Evolutionary conservation across 352 stramenopile species (phyloP), one percentile per base, ranked within the genome.

Genomic region (Plasmopara muralis): DNA sequence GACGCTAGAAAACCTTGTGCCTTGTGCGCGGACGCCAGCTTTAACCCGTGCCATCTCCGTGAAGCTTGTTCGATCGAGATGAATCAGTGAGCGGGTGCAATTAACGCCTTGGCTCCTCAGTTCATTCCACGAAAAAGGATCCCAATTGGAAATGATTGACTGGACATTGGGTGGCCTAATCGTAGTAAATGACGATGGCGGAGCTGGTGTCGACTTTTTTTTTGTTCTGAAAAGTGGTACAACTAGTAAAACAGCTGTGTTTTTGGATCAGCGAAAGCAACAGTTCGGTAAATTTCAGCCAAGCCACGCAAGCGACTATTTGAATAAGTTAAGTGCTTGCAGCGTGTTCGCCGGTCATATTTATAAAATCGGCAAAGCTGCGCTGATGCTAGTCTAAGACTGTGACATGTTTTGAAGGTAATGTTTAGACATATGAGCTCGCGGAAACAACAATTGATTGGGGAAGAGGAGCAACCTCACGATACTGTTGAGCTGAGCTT

Each of bases 211-310:
- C 33, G 60, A 73, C 46, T 67, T 70, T 44, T 64, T 67, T 51
- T 73, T 73, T 55, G 49, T 56, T 59, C 37, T 62, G 34, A 41
- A 64, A 34, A 47, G 62, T 67, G 56, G 52, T 57, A 6, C n/a
- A 15, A 62, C 53, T 12, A 50, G 29, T 3, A 44, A 55, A 0
- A 0, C 28, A 2, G 40, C 59, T 41, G 45, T 60, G 14, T 43
- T 64, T 50, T 31, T 60, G 31, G 56, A 59, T 33, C 33, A 60
- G 50, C 18, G 44, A 16, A 64, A 59, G 31, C 37, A 33, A 35
- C 12, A 52, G 0, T 48, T 55, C n/a, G 49, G 44, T 44, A 54
- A 40, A 25, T 25, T 59, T 42, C 38, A 64, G 44, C 56, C 44
- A 41, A 40, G 50, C n/a, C 14, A 54, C 4, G 35, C 44, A 33